phyloP scores from a whole-genome alignment of 78 protist species.

The Emiliania huxleyi region DNA sequence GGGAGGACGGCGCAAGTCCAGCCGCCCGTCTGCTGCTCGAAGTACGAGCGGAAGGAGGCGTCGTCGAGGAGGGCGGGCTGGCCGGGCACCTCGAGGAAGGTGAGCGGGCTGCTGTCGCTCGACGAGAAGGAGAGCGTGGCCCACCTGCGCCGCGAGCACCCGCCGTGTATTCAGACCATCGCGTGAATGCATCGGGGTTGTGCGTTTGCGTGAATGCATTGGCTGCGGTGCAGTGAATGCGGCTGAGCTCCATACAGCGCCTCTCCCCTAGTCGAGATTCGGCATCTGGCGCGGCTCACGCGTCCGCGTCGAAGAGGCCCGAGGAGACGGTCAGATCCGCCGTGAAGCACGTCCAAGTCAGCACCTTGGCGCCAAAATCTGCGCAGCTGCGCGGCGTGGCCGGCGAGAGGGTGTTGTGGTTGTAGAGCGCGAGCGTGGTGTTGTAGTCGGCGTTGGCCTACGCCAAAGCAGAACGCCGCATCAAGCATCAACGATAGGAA shows the following conservation, averaged over 20 bases:
- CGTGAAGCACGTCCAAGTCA: not conserved
- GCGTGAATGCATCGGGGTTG: too few species aligned
- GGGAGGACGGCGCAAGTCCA: not conserved
- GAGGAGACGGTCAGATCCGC: not conserved
- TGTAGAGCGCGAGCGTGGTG: not conserved
- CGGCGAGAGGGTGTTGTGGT: not conserved
- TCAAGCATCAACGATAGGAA: too few species aligned
- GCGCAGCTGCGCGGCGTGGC: not conserved
- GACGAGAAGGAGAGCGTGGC: not conserved
- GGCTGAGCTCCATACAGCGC: too few species aligned
- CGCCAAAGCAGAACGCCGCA: too few species aligned
- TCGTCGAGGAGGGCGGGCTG: not conserved
- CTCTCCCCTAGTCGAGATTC: too few species aligned
- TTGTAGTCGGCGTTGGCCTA: not conserved
- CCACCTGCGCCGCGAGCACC: not conserved
- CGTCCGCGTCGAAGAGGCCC: not conserved
- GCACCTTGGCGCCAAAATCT: not conserved
- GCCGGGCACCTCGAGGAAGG: not conserved
- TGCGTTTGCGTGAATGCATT: too few species aligned
- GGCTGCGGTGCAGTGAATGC: too few species aligned
- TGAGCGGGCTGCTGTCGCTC: not conserved
- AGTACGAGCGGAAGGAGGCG: not conserved
- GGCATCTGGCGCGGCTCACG: too few species aligned
- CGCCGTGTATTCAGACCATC: too few species aligned
- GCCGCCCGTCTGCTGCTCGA: not conserved